Base-by-base conservation (phyloP, 495 filamentous ascomycete genomes). In the Aspergillus sclerotioniger region DNA sequence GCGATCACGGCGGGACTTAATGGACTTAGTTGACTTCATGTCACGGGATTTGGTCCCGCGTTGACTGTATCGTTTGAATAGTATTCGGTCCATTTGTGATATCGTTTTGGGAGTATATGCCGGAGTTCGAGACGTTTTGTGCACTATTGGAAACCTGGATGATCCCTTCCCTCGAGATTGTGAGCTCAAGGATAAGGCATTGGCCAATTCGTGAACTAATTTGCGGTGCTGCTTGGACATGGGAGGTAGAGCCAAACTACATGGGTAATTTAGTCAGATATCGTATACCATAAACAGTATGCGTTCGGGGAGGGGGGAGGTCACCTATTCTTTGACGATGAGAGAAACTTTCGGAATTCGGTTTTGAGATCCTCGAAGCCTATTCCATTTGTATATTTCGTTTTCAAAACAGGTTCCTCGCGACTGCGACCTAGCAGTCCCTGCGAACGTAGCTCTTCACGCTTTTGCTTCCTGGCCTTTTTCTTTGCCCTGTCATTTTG, bases 401-500 rank as follows among this genome's bases (percentile, higher is more conserved):
- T 72, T 58, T 83, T 85, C 59, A 92, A 65, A 67, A 92, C 85
- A 12, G 83, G 69, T 20, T 87, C 86, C 37, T 80, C 77, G 15
- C 73, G 68, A 28, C 82, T 86, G 61, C 81, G 84, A 39, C 90
- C 88, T 12, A 98, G 80, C 32, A 96, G 65, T 7, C 95, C 95
- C 66, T 90, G 80, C 0, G 82, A 77, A 28, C 93, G 88, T 21
- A 94, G 77, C 53, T 87, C 82, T 68, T 95, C 87, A 6, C 94
- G 87, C 59, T 91, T 84, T 64, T 85, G 77, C 72, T 96, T 99
- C 59, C 82, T 87, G 3, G 72, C 68, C 51, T 86, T 89, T 74
- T 98, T 99, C 71, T 89, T 92, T 49, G 60, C 61, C n/a, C 91
- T 81, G 64, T 98, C 92, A 39, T 83, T 87, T 59, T 85, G 79